These are phyloP conservation scores for Themeda triandra DNA, from an alignment of 176 grass and related monocot species.

Conservation along the genomic window DNA sequence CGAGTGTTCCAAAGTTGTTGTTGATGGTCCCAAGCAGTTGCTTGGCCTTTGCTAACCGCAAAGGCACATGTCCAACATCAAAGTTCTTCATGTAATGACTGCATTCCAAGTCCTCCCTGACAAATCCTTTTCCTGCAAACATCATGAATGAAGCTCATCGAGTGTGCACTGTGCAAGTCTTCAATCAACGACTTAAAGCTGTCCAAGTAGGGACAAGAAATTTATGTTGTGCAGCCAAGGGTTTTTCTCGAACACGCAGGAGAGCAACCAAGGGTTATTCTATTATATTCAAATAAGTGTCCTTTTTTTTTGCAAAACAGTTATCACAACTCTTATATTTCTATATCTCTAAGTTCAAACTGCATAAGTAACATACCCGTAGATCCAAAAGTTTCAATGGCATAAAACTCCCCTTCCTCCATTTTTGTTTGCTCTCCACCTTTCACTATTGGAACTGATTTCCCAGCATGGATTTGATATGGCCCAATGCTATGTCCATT, in stretches of 20 bases:
- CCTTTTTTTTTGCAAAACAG: neutral
- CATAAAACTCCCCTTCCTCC: conserved; percentile 98
- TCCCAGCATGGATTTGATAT: conserved; percentile 97
- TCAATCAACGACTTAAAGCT: neutral
- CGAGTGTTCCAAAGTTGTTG: conserved; percentile 86
- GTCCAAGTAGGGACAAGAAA: neutral
- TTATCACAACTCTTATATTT: neutral
- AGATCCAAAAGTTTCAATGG: conserved; percentile 93
- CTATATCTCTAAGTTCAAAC: neutral
- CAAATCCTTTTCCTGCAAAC: conserved; percentile 83
- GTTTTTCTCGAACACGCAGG: no score
- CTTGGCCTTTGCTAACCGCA: conserved; percentile 84
- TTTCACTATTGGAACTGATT: conserved; percentile 96
- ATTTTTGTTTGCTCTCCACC: conserved; percentile 93
- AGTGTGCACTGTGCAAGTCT: conserved; percentile 7
- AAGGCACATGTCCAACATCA: conserved; percentile 80
- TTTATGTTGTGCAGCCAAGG: neutral
- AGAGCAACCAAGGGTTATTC: neutral
- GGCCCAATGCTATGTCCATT: conserved; percentile 99
- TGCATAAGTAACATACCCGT: conserved; percentile 50
- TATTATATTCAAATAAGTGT: neutral
- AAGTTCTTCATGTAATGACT: conserved; percentile 99
- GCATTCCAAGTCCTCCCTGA: conserved; percentile 92
- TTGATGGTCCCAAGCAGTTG: conserved; percentile 92
- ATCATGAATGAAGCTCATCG: neutral